These are phyloP conservation scores for Rubroboletus pulcherrimus DNA, from an alignment of 768 basidiomycete genomes.

Conservation along the genomic window DNA sequence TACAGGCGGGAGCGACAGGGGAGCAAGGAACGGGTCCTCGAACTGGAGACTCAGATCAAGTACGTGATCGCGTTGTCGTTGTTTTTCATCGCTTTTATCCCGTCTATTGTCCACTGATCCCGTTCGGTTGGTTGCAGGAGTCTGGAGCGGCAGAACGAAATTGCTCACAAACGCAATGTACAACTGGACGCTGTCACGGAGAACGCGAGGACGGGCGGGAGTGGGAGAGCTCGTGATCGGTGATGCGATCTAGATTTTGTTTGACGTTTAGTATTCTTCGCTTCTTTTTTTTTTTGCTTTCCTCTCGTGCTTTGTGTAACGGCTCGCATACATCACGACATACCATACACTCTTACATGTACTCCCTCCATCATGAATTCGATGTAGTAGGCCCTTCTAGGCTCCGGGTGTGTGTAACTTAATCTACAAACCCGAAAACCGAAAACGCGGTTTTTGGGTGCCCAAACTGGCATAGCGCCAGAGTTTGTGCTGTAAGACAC, in stretches of 20 bases:
- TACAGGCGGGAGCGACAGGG: slow-evolving; percentile 93
- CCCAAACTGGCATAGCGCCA: too few relatives aligned
- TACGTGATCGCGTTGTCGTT: slow-evolving; percentile 41
- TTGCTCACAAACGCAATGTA: slow-evolving; percentile 68
- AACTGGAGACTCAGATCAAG: slow-evolving; percentile 73
- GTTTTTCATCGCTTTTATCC: slow-evolving; percentile 5
- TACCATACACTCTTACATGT: slow-evolving; percentile 17
- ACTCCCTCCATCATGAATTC: neutral
- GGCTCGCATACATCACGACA: slow-evolving; percentile 5
- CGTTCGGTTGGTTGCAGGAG: slow-evolving; percentile 41
- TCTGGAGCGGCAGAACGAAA: slow-evolving; percentile 71
- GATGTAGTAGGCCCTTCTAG: neutral
- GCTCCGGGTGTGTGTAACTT: too few relatives aligned
- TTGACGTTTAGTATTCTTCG: neutral
- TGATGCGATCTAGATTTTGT: slow-evolving; percentile 4
- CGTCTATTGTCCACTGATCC: neutral
- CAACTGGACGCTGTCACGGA: slow-evolving; percentile 35
- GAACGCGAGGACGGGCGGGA: slow-evolving; percentile 13
- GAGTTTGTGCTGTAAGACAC: too few relatives aligned
- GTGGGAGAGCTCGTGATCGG: slow-evolving; percentile 20
- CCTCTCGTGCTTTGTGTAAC: slow-evolving; percentile 11
- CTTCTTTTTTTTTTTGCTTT: neutral
- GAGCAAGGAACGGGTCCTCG: slow-evolving; percentile 76
- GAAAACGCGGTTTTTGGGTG: too few relatives aligned
- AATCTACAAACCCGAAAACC: too few relatives aligned